Evolutionary conservation across 2,329 filamentous ascomycete genomes (phyloP), one percentile per base, ranked within the genome.

Genomic region (Aphanocladium album): DNA sequence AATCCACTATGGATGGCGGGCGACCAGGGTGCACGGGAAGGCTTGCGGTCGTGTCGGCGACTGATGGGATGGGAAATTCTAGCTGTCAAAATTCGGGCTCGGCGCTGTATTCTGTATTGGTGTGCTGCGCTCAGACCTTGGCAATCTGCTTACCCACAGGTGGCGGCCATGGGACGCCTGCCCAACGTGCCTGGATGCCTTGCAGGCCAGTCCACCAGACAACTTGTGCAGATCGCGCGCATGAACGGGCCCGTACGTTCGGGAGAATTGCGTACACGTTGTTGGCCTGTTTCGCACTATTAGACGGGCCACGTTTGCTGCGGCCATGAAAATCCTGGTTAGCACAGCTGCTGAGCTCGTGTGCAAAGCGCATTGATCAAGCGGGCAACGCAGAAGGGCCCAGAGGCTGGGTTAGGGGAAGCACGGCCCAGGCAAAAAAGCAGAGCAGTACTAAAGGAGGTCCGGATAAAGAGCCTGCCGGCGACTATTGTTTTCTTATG

Each of bases 171-270:
- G 27, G 8, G 49, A 35, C 14, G 30, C 16, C 8, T 6, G 30
- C 35, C 12, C 9, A 51, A n/a, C 37, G 37, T 41, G 49, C 51
- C 19, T 17, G 19, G 50, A 52, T 45, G 53, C 53, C n/a, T 5
- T 46, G 53, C 53, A 46, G 27, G 53, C 39, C 39, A 19, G 39
- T 27, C 37, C 37, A 23, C 49, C 49, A 25, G 21, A 41, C 23
- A 46, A 23, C 52, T 46, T n/a, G 53, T 56, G 39, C 27, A 56
- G 53, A 46, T 56, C 53, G 23, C 39, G 11, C 35, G 39, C 51
- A 54, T 54, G 51, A 43, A 54, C 17, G 35, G 25, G 16, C 17
- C 51, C 35, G 23, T 41, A 21, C 9, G 23, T 39, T 19, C 14
- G 39, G 23, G n/a, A 11, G 21, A 23, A 33, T 35, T 46, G 25